These are phyloP conservation scores for Panicum miliaceum DNA, from an alignment of 176 grass and related monocot species.

Conservation along the genomic window DNA sequence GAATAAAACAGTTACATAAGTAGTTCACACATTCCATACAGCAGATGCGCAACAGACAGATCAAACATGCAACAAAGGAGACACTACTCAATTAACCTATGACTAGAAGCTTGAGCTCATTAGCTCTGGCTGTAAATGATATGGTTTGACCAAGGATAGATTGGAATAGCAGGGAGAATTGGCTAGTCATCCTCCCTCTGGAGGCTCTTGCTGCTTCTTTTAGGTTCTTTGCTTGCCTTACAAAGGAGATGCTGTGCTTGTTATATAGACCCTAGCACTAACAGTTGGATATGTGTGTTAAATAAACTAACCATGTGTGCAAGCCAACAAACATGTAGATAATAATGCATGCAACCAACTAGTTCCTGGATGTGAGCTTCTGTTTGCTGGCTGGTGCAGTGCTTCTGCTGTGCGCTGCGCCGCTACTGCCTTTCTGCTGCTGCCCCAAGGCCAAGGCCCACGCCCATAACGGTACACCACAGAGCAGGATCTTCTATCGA, in stretches of 20 bases:
- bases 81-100: not conserved
- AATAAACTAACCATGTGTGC: not conserved
- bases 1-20: not conserved
- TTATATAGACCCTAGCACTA: not conserved
- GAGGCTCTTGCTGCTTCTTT: not conserved
- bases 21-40: not conserved
- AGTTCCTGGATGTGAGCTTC: not conserved
- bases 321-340: not conserved
- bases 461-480: not conserved
- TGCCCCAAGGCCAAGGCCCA: not conserved
- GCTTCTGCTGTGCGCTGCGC: not conserved
- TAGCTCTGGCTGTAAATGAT: not conserved
- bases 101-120: not conserved
- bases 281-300: not conserved
- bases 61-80: not conserved
- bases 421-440: not conserved
- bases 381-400: not conserved
- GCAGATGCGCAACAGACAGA: not conserved
- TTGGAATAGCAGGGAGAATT: not conserved
- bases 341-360: not conserved
- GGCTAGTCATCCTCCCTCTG: not conserved
- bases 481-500: not conserved
- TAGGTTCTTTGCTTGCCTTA: slow-evolving; percentile 2
- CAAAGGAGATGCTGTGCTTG: not conserved
- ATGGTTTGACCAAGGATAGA: not conserved